Conservation (phyloP, 495 filamentous ascomycete species). For the Neurospora sp. region DNA sequence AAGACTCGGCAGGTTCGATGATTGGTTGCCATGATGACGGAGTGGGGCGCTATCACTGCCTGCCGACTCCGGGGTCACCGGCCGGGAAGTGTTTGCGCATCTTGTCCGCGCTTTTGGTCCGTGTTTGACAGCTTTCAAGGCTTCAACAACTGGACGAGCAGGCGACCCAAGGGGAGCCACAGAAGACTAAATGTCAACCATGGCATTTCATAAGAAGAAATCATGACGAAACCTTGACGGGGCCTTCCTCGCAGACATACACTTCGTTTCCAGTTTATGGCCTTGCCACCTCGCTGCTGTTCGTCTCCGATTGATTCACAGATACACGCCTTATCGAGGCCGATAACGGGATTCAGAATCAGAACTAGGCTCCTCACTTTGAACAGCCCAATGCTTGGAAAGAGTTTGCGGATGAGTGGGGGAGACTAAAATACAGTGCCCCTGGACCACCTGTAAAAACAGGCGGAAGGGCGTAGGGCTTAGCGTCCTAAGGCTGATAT, state of each 20-base stretch:
- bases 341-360: no score
- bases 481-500: not conserved
- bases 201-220: not conserved
- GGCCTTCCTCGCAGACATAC: not conserved
- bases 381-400: not conserved
- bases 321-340: not conserved
- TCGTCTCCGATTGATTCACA: not conserved
- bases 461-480: not conserved
- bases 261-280: not conserved
- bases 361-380: no score
- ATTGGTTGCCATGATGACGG: not conserved
- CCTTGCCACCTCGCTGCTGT: not conserved
- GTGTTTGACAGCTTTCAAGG: not conserved
- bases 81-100: not conserved
- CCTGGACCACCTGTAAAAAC: not conserved
- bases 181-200: not conserved
- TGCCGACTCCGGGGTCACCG: not conserved
- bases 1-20: not conserved
- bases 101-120: not conserved
- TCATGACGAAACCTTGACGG: not conserved
- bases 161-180: not conserved
- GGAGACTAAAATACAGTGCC: not conserved
- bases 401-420: not conserved
- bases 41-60: not conserved
- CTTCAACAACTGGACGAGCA: not conserved